These are phyloP conservation scores for Rhizophora apiculata DNA, from an alignment of 345 rosid species.

Conservation along the genomic window DNA sequence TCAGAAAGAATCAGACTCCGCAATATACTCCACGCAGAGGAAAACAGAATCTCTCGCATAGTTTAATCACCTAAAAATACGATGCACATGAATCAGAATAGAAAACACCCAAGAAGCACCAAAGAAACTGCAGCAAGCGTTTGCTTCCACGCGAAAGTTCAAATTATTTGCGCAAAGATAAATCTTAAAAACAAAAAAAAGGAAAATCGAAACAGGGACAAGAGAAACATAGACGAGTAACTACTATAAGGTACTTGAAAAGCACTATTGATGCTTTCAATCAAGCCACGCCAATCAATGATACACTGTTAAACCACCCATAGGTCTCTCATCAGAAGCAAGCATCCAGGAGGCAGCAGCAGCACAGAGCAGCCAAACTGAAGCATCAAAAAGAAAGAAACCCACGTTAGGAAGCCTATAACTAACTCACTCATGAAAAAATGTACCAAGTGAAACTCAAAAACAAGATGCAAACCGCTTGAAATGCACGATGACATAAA, in stretches of 20 bases:
- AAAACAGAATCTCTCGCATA: background rate
- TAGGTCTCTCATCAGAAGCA: slow-evolving; percentile 19
- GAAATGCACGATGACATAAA: no score
- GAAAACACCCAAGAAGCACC: background rate
- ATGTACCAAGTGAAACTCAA: no score
- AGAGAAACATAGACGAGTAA: background rate
- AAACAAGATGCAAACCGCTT: no score
- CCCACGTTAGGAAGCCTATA: background rate
- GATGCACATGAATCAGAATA: background rate
- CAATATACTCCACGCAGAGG: no score
- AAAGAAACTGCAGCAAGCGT: background rate
- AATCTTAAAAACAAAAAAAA: background rate
- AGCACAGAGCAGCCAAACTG: slow-evolving; percentile 35
- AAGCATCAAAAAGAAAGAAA: background rate
- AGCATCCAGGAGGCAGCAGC: slow-evolving; percentile 33
- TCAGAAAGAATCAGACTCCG: no score
- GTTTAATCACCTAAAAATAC: background rate
- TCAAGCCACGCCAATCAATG: background rate
- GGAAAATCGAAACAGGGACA: background rate
- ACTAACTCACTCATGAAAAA: no score
- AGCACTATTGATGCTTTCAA: no score
- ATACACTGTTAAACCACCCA: background rate
- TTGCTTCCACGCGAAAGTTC: slow-evolving; percentile 4
- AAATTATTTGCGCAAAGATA: slow-evolving; percentile 10
- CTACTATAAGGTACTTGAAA: background rate